Conservation (phyloP, 2,329 filamentous ascomycete species). For the Aspergillus sp. region DNA sequence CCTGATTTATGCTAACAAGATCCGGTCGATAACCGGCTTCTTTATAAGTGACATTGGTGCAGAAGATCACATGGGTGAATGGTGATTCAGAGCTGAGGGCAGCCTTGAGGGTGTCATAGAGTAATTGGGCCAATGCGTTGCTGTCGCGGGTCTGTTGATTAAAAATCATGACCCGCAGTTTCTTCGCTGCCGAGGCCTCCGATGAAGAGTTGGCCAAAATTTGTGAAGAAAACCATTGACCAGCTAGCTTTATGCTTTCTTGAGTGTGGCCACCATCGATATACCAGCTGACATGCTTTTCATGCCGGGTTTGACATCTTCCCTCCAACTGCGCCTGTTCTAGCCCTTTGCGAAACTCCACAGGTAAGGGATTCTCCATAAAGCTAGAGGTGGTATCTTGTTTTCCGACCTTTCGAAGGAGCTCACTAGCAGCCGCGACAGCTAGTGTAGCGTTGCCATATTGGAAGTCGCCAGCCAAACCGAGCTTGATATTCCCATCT, state of each 20-base stretch:
- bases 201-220: conserved; percentile 40
- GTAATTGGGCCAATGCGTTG: conserved; percentile 59
- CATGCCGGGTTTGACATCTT: conserved; percentile 69
- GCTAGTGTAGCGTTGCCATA: conserved; percentile 63
- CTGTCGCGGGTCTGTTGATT: conserved; percentile 90
- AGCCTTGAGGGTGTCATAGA: conserved; percentile 59
- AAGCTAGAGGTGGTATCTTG: conserved; percentile 38
- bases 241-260: conserved; percentile 76
- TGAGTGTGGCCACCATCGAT: conserved; percentile 86
- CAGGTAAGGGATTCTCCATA: conserved; percentile 51
- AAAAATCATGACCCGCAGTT: conserved; percentile 71
- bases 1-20: conserved; percentile 62
- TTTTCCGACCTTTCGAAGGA: conserved; percentile 38
- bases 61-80: conserved; percentile 78
- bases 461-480: conserved; percentile 63
- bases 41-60: conserved; percentile 70
- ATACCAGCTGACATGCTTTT: conserved; percentile 67
- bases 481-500: conserved; percentile 52
- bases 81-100: conserved; percentile 41
- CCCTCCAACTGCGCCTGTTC: conserved; percentile 69
- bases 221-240: conserved; percentile 69
- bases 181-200: conserved; percentile 27
- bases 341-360: conserved; percentile 65
- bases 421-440: conserved; percentile 48
- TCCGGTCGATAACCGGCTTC: conserved; percentile 63